Evolutionary conservation across 805 yeast species (phyloP).

Genomic region (Ogataea trehaloabstinens): DNA sequence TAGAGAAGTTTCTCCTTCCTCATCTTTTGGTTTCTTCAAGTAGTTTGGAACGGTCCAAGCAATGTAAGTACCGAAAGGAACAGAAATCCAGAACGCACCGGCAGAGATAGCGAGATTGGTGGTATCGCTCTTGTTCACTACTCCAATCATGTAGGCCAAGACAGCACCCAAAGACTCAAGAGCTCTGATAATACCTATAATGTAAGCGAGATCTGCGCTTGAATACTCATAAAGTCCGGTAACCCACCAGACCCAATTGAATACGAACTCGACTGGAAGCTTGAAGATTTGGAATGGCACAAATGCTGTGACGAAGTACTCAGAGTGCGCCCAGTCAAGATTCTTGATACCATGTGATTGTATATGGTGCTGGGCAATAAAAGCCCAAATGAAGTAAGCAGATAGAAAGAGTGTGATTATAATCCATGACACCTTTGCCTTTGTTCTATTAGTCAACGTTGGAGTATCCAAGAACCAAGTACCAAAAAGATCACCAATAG

Average conservation of each 20-base stretch:
- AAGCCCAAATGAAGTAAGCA: conserved; percentile 21
- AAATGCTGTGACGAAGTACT: conserved; percentile 16
- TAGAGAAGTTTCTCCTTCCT: background rate
- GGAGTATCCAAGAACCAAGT: conserved; percentile 20
- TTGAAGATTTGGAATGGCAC: conserved; percentile 25
- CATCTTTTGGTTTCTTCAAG: background rate
- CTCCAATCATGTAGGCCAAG: conserved; percentile 21
- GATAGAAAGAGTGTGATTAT: conserved; percentile 6
- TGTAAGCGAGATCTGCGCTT: conserved; percentile 19
- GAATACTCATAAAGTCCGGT: conserved; percentile 21
- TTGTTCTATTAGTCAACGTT: conserved; percentile 11
- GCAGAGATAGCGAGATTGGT: conserved; percentile 25
- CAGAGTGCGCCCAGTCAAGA: conserved; percentile 22
- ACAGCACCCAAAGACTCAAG: conserved; percentile 24
- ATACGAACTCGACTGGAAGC: conserved; percentile 20
- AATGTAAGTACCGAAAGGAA: background rate
- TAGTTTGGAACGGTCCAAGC: background rate
- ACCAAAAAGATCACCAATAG: conserved; percentile 17
- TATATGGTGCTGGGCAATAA: conserved; percentile 13
- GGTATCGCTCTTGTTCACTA: conserved; percentile 23
- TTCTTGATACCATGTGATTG: conserved; percentile 6
- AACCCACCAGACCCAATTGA: conserved; percentile 29
- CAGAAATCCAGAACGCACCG: conserved; percentile 19
- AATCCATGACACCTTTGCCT: conserved; percentile 18
- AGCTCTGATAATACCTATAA: conserved; percentile 23